Evolutionary conservation across 2,329 filamentous ascomycete genomes (phyloP).

Genomic region (Neophaeococcomyces mojaviensis): DNA sequence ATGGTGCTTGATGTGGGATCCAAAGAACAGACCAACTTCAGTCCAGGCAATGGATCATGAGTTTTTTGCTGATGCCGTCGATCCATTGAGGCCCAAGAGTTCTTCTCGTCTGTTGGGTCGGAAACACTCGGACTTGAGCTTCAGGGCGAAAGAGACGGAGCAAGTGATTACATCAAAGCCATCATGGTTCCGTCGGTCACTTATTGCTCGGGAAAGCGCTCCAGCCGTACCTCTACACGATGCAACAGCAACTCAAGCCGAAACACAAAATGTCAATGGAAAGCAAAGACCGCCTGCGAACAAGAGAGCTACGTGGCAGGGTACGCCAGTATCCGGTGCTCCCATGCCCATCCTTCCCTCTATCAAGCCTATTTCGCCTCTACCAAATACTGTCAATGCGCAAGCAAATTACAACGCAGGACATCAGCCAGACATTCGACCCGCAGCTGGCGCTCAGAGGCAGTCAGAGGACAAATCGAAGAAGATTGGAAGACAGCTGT

Average conservation of each 20-base stretch:
- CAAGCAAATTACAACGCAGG: constrained; percentile 65
- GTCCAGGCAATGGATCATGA: constrained; percentile 91
- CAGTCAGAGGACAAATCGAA: constrained; percentile 62
- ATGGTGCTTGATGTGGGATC: constrained; percentile 99
- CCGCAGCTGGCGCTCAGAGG: constrained; percentile 6
- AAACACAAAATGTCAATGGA: constrained; percentile 37
- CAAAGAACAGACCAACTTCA: constrained; percentile 82
- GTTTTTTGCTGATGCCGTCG: constrained; percentile 86
- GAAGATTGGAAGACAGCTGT: constrained; percentile 92
- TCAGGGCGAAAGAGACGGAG: constrained; percentile 57
- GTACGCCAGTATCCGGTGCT: constrained; percentile 62
- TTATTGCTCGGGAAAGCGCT: constrained; percentile 70
- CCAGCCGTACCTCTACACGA: constrained; percentile 48
- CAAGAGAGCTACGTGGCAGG: constrained; percentile 94
- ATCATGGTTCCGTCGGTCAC: constrained; percentile 93
- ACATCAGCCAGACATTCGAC: constrained; percentile 43
- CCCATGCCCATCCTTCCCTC: constrained; percentile 95
- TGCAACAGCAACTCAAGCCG: constrained; percentile 34
- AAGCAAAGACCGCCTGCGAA: constrained; percentile 53
- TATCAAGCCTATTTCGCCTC: constrained; percentile 87
- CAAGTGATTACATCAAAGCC: constrained; percentile 67
- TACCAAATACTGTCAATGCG: constrained; percentile 87
- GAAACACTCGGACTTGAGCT: constrained; percentile 78
- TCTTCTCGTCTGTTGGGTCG: constrained; percentile 77
- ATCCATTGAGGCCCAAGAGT: constrained; percentile 86